Percentiles rank a stretch among this genome's conserved stretches.
Conservation (phyloP, 495 filamentous ascomycete species). For the Usnea hakonensis region DNA sequence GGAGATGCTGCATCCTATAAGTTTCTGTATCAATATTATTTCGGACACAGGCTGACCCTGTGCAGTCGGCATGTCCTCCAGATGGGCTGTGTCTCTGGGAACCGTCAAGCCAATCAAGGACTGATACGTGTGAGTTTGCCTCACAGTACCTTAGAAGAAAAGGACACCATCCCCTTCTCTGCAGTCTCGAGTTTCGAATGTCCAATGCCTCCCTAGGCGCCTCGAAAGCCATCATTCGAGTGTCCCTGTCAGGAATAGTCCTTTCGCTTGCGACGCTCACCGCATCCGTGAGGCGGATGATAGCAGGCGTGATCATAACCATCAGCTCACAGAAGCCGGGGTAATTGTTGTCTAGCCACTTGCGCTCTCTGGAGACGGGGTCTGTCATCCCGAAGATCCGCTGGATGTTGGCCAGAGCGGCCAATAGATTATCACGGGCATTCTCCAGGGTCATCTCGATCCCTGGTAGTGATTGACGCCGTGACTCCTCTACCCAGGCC, state of each 20-base stretch:
- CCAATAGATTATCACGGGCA: not conserved
- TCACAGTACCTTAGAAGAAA: not conserved
- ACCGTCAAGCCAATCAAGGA: not conserved
- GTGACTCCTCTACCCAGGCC: not conserved
- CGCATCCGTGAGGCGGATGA: not conserved
- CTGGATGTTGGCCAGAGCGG: not conserved
- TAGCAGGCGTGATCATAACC: not conserved
- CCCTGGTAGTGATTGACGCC: not conserved
- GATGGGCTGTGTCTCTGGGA: not conserved
- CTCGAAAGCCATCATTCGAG: not conserved
- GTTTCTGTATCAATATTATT: not conserved
- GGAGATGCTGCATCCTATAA: not conserved
- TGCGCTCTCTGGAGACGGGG: too few species aligned
- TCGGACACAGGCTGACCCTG: not conserved
- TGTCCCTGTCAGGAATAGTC: not conserved
- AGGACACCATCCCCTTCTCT: not conserved
- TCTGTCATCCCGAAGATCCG: not conserved
- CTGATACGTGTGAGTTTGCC: not conserved
- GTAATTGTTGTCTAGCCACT: not conserved
- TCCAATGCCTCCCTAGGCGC: not conserved
- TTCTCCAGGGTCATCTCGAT: not conserved
- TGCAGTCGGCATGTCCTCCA: not conserved
- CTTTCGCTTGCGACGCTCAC: not conserved
- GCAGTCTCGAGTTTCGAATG: not conserved
- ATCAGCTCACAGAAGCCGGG: not conserved